These are phyloP conservation scores for Teratosphaeria destructans DNA, from an alignment of 2,329 filamentous ascomycete genomes.

Conservation along the genomic window DNA sequence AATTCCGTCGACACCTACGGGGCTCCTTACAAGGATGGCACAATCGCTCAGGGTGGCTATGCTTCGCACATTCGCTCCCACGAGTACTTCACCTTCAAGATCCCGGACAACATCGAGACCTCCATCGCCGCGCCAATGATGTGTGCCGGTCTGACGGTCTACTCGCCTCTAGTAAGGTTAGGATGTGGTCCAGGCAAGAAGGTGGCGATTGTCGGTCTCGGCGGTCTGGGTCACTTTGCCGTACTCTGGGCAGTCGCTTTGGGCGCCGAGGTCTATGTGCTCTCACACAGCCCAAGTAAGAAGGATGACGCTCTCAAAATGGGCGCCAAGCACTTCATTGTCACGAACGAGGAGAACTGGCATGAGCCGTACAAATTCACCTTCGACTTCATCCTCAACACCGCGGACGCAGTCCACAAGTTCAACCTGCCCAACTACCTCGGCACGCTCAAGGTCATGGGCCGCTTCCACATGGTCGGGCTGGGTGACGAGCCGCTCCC, in stretches of 20 bases:
- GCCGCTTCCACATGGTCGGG: slow-evolving; percentile 68
- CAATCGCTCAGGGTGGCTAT: slow-evolving; percentile 57
- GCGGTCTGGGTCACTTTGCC: slow-evolving; percentile 43
- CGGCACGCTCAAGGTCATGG: slow-evolving; percentile 69
- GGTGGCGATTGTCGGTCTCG: slow-evolving; percentile 62
- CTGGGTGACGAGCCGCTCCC: slow-evolving; percentile 68
- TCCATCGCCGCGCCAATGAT: slow-evolving; percentile 45
- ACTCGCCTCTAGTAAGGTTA: slow-evolving; percentile 65
- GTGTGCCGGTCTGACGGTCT: slow-evolving; percentile 74
- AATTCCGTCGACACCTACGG: slow-evolving; percentile 42
- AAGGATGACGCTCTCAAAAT: slow-evolving; percentile 50
- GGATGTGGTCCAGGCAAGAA: slow-evolving; percentile 69
- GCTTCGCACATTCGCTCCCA: slow-evolving; percentile 60
- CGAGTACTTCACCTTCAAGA: slow-evolving; percentile 66
- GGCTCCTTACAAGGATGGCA: slow-evolving; percentile 44
- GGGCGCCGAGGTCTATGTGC: slow-evolving; percentile 51
- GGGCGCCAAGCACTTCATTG: slow-evolving; percentile 51
- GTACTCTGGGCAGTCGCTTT: slow-evolving; percentile 41
- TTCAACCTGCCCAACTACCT: slow-evolving; percentile 49
- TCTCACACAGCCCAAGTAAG: slow-evolving; percentile 50
- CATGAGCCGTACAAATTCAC: slow-evolving; percentile 45
- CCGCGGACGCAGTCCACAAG: slow-evolving; percentile 53
- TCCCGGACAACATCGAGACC: slow-evolving; percentile 58
- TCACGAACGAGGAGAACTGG: slow-evolving; percentile 49
- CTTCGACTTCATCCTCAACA: slow-evolving; percentile 70